Percentiles rank a stretch among this genome's conserved stretches.
phyloP scores from a whole-genome alignment of 345 rosid species.

The Lumnitzera littorea region DNA sequence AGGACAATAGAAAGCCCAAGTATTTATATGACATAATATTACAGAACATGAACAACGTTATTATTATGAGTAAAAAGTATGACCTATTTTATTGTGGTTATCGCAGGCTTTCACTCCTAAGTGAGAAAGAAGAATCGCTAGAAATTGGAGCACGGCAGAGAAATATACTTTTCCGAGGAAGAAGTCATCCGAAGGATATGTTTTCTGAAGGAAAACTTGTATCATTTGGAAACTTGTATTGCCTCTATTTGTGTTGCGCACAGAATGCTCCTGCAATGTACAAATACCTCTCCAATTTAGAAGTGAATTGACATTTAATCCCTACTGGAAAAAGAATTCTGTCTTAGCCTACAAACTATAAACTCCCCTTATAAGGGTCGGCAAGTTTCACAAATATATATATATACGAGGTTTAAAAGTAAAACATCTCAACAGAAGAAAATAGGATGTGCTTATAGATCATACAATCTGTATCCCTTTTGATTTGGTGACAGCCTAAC shows the following conservation, averaged over 20 bases:
- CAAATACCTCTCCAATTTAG: slow-evolving; percentile 20
- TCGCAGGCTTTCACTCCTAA: slow-evolving; percentile 83
- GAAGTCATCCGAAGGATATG: slow-evolving; percentile 12
- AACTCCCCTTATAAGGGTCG: too few species aligned
- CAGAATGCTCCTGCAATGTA: slow-evolving; percentile 24
- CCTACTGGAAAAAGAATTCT: neutral
- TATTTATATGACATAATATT: neutral
- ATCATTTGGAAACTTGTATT: slow-evolving; percentile 15
- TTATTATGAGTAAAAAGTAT: neutral
- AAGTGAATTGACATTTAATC: slow-evolving; percentile 4
- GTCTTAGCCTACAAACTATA: too few species aligned
- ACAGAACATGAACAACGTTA: neutral
- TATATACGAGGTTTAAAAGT: too few species aligned
- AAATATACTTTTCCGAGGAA: slow-evolving; percentile 1
- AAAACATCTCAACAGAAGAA: too few species aligned
- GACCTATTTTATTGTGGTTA: slow-evolving; percentile 3
- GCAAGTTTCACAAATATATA: too few species aligned
- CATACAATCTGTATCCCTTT: too few species aligned
- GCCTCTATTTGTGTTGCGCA: slow-evolving; percentile 13
- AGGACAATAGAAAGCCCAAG: neutral
- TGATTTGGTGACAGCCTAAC: too few species aligned
- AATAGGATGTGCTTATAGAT: too few species aligned
- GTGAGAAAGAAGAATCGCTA: slow-evolving; percentile 24
- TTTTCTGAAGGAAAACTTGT: slow-evolving; percentile 15
- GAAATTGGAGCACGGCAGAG: slow-evolving; percentile 1